Evolutionary conservation across 2,329 filamentous ascomycete species (phyloP).

Genomic region (Sporothrix schenckii): DNA sequence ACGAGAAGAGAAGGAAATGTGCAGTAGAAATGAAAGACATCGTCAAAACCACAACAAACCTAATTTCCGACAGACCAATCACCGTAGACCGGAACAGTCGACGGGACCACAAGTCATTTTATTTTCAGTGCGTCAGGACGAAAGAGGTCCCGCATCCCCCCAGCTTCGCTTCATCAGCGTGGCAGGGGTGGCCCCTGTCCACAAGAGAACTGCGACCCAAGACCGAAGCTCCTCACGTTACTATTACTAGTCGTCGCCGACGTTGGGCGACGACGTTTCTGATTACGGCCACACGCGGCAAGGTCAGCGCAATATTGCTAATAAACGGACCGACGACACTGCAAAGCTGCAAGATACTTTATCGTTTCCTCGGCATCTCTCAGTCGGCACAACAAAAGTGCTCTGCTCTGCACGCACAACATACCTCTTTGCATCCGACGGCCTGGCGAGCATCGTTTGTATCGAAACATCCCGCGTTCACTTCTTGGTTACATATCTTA

Average conservation of each 20-base stretch:
- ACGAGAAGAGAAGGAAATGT: background rate
- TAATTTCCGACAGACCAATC: constrained; percentile 33
- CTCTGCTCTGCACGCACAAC: constrained; percentile 1
- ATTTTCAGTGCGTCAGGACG: constrained; percentile 24
- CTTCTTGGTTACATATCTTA: no score
- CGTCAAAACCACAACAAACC: constrained; percentile 16
- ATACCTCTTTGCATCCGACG: constrained; percentile 1
- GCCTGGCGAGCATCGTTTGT: constrained; percentile 8
- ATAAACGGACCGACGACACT: no score
- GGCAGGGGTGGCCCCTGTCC: constrained; percentile 14
- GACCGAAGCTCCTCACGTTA: background rate
- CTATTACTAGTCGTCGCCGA: background rate
- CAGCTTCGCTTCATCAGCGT: constrained; percentile 1
- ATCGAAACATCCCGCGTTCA: background rate
- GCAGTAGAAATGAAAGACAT: constrained; percentile 1
- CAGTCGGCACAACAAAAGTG: background rate
- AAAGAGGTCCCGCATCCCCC: background rate
- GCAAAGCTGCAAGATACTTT: background rate
- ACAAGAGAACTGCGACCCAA: background rate
- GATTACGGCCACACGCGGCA: no score
- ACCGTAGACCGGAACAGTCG: background rate
- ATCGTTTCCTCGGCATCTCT: background rate
- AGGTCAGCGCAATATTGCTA: no score
- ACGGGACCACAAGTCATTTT: constrained; percentile 32
- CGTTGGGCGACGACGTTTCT: no score